A percentile compares a stretch with the other conserved stretches of the same genome.
Conservation (phyloP, 805 yeast genomes). For the Isabelozyma heimii region DNA sequence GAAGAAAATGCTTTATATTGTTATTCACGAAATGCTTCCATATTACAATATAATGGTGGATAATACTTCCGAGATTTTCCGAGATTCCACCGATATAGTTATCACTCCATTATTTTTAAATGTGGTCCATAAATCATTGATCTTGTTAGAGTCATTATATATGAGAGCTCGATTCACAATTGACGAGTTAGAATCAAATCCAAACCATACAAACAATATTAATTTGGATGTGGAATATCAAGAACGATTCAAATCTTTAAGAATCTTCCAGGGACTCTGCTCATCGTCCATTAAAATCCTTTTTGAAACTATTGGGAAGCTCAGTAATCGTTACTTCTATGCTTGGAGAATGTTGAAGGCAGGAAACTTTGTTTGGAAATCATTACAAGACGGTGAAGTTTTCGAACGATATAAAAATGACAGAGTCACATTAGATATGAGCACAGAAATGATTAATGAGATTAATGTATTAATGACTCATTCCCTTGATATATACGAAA, state of each 20-base stretch:
- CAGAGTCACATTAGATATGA: conserved; percentile 5
- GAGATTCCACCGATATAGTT: conserved; percentile 14
- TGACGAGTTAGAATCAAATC: background rate
- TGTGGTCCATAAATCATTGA: conserved; percentile 14
- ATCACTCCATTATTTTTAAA: conserved; percentile 16
- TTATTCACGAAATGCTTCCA: conserved; percentile 19
- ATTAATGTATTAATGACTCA: background rate
- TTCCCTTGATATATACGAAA: no score
- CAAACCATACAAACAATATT: conserved; percentile 2
- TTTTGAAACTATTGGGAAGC: background rate
- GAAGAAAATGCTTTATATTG: conserved; percentile 19
- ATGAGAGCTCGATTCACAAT: conserved; percentile 3
- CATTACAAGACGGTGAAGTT: conserved; percentile 3
- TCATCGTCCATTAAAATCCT: no score
- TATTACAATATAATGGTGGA: conserved; percentile 12
- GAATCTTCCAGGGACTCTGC: no score
- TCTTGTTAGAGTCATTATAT: conserved; percentile 5
- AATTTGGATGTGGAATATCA: no score
- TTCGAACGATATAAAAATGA: conserved; percentile 4
- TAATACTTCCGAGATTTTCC: conserved; percentile 4
- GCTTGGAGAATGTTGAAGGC: conserved; percentile 26
- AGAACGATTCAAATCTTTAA: no score
- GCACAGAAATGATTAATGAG: conserved; percentile 1
- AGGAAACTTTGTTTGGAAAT: conserved; percentile 15
- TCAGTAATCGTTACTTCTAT: conserved; percentile 26